Percentiles rank a stretch among this genome's conserved stretches.
Evolutionary conservation across 2,329 filamentous ascomycete species (phyloP).

Genomic region (Teratosphaeria epicoccoides): DNA sequence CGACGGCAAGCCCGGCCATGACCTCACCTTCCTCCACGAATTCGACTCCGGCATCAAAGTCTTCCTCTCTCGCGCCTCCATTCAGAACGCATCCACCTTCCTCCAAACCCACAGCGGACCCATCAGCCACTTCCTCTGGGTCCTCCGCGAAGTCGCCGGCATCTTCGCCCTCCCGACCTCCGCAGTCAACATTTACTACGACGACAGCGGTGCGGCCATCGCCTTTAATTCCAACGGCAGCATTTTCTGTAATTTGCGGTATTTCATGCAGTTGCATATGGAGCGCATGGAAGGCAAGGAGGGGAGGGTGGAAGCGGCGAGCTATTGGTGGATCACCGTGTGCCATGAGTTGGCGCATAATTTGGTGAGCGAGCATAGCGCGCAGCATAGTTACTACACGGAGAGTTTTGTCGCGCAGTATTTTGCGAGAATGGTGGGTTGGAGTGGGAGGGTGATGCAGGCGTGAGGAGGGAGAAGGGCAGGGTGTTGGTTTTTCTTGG

Average conservation of each 20-base stretch:
- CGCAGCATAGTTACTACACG: constrained; percentile 75
- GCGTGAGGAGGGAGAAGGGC: neutral
- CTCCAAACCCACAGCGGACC: constrained; percentile 48
- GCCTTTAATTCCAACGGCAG: constrained; percentile 83
- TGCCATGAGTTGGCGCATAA: constrained; percentile 97
- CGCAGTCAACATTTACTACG: constrained; percentile 78
- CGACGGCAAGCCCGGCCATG: constrained; percentile 62
- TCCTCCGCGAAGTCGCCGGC: constrained; percentile 57
- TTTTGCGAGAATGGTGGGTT: constrained; percentile 53
- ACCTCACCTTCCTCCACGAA: constrained; percentile 61
- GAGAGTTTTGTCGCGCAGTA: constrained; percentile 72
- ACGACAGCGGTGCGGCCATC: constrained; percentile 67
- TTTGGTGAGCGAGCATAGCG: constrained; percentile 64
- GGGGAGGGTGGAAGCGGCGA: constrained; percentile 56
- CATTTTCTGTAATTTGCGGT: constrained; percentile 88
- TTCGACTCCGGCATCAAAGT: constrained; percentile 60
- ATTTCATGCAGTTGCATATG: constrained; percentile 70
- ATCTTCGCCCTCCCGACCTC: constrained; percentile 62
- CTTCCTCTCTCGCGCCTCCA: constrained; percentile 49
- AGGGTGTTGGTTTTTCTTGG: neutral
- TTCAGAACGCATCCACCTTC: constrained; percentile 46
- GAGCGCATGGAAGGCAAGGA: constrained; percentile 31
- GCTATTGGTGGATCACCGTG: constrained; percentile 92
- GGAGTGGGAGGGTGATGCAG: neutral
- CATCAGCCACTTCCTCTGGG: constrained; percentile 57